Percentiles rank a stretch among this genome's conserved stretches.
phyloP scores from a whole-genome alignment of 805 yeast genomes.

The Kluyveromyces starmeri region DNA sequence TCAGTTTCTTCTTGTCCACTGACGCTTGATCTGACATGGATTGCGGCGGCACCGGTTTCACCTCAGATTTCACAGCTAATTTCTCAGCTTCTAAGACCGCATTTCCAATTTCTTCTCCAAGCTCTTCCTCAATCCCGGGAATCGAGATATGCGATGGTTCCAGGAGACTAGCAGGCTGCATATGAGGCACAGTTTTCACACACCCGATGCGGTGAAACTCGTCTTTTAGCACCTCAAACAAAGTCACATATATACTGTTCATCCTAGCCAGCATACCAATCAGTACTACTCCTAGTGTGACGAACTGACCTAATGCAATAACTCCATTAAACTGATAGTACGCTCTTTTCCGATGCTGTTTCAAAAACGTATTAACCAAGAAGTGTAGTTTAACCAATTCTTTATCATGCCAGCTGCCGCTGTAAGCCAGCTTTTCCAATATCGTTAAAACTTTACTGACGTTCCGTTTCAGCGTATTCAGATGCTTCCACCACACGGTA shows the following conservation, averaged over 20 bases:
- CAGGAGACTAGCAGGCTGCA: no score
- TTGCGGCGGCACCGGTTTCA: no score
- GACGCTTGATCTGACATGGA: no score
- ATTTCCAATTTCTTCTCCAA: conserved; percentile 24
- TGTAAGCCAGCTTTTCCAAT: conserved; percentile 17
- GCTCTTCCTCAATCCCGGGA: conserved; percentile 29
- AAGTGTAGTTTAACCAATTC: conserved; percentile 10
- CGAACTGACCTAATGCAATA: conserved; percentile 67
- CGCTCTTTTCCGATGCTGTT: conserved; percentile 36
- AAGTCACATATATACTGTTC: conserved; percentile 15
- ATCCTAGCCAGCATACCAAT: conserved; percentile 48
- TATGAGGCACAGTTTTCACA: no score
- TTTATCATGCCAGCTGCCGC: conserved; percentile 15
- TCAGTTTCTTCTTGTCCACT: conserved; percentile 19
- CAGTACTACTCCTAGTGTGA: conserved; percentile 61
- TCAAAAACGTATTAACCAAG: conserved; percentile 25
- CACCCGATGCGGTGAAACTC: conserved; percentile 19
- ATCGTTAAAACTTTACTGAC: conserved; percentile 10
- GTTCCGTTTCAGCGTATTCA: conserved; percentile 56
- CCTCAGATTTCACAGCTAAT: no score
- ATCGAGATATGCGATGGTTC: no score
- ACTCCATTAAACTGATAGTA: conserved; percentile 58
- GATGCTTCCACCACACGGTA: conserved; percentile 68
- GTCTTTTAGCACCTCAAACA: conserved; percentile 12
- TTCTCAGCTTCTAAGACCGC: no score